These are phyloP conservation scores for Xylaria sp. DNA, from an alignment of 2,329 filamentous ascomycete genomes.

Conservation along the genomic window DNA sequence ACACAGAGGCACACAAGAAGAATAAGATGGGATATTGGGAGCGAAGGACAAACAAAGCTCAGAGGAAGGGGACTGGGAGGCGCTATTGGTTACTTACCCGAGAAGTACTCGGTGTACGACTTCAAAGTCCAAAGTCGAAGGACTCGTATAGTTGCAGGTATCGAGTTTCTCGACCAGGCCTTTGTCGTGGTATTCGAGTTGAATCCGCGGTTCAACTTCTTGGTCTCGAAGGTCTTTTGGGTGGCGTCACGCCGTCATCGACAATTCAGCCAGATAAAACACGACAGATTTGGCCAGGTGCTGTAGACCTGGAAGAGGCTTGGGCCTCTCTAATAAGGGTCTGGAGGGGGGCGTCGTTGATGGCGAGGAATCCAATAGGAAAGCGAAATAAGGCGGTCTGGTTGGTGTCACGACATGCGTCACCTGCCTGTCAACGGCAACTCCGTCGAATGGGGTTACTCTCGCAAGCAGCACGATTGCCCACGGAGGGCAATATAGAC, in stretches of 20 bases:
- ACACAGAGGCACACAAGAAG: slow-evolving; percentile 1
- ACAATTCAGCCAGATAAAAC: background rate
- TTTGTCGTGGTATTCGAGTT: slow-evolving; percentile 7
- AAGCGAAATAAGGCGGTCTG: slow-evolving; percentile 11
- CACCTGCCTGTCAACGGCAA: slow-evolving; percentile 22
- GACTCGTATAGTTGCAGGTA: slow-evolving; percentile 2
- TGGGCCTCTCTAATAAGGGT: slow-evolving; percentile 22
- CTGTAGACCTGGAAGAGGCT: slow-evolving; percentile 15
- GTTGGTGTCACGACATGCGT: slow-evolving; percentile 27
- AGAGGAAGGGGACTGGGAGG: background rate
- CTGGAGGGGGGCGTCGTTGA: slow-evolving; percentile 5
- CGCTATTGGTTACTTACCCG: slow-evolving; percentile 20
- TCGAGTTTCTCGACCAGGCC: background rate
- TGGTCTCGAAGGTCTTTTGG: slow-evolving; percentile 5
- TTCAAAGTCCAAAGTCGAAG: background rate
- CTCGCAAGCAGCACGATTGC: no score
- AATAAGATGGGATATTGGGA: background rate
- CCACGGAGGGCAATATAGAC: background rate
- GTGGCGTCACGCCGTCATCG: slow-evolving; percentile 12
- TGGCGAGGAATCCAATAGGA: slow-evolving; percentile 16
- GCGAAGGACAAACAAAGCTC: background rate
- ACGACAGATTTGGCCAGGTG: slow-evolving; percentile 8
- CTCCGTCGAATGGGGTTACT: slow-evolving; percentile 10
- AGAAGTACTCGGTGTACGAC: no score
- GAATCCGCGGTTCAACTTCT: slow-evolving; percentile 9